A percentile compares a stretch with the other conserved stretches of the same genome.
Evolutionary conservation across 257 asterid species (phyloP).

Genomic region (Mentha longifolia): DNA sequence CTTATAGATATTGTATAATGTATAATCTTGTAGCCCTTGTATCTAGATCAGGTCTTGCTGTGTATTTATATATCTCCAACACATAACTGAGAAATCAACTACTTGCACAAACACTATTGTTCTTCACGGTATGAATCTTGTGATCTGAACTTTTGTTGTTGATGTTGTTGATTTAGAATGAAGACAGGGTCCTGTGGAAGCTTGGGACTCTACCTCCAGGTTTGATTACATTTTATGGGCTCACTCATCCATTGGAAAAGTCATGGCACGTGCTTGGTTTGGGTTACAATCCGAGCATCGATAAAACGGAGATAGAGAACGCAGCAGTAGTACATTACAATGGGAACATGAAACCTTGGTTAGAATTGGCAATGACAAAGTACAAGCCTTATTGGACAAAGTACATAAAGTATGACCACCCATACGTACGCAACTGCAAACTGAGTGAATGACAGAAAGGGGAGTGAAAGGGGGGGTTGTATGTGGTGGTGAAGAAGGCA

Average conservation of each 20-base stretch:
- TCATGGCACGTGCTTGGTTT: constrained; percentile 98
- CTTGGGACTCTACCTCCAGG: constrained; percentile 99
- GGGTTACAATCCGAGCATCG: constrained; percentile 93
- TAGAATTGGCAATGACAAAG: constrained; percentile 94
- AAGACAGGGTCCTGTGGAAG: constrained; percentile 94
- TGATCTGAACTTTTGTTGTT: neutral
- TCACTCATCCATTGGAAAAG: constrained; percentile 90
- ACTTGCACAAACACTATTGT: too few relatives aligned
- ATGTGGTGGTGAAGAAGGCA: constrained; percentile 30
- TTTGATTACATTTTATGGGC: constrained; percentile 88
- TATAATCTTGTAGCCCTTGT: neutral
- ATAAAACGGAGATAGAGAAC: constrained; percentile 75
- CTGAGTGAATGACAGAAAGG: constrained; percentile 58
- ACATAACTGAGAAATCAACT: too few relatives aligned
- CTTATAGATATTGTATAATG: neutral
- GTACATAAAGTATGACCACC: constrained; percentile 84
- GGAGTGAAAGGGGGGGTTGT: neutral
- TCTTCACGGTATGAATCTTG: too few relatives aligned
- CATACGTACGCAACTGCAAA: constrained; percentile 72
- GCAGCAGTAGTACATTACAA: constrained; percentile 97
- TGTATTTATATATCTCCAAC: too few relatives aligned
- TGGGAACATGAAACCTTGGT: constrained; percentile 99
- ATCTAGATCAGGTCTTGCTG: neutral
- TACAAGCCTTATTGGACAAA: constrained; percentile 88
- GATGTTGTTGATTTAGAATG: constrained; percentile 58